Conservation (phyloP, 768 basidiomycete genomes). For the Hydnomerulius pinastri region DNA sequence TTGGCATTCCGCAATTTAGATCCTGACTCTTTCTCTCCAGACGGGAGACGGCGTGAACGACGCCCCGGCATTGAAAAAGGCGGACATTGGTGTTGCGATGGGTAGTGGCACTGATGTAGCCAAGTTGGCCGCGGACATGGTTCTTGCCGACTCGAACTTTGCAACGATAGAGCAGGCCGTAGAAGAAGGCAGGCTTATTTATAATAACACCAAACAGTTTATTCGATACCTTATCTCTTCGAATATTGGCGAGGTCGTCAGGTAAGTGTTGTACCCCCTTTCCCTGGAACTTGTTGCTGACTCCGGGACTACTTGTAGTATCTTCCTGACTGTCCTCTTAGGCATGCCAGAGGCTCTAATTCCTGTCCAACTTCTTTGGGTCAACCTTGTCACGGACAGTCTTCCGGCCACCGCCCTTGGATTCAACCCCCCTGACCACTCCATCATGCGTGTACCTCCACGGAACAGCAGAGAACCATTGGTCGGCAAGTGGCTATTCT, state of each 20-base stretch:
- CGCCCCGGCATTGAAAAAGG: constrained; percentile 94
- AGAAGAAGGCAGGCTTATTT: constrained; percentile 96
- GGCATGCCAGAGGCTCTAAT: constrained; percentile 99
- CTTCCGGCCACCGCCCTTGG: constrained; percentile 96
- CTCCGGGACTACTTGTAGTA: constrained; percentile 44
- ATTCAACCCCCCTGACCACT: constrained; percentile 96
- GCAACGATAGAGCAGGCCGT: constrained; percentile 95
- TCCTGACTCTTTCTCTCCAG: constrained; percentile 38
- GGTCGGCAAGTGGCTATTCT: constrained; percentile 91
- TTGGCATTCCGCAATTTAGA: constrained; percentile 10
- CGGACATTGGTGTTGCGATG: constrained; percentile 99
- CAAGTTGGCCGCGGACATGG: constrained; percentile 98
- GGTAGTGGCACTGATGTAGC: constrained; percentile 98
- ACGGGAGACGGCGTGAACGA: constrained; percentile 99
- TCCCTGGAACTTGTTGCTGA: neutral
- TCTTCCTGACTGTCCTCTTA: constrained; percentile 94
- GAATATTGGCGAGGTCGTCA: constrained; percentile 97
- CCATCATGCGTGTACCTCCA: constrained; percentile 95
- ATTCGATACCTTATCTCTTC: constrained; percentile 98
- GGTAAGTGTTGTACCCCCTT: constrained; percentile 30
- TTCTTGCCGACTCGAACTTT: constrained; percentile 96
- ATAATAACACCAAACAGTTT: constrained; percentile 99
- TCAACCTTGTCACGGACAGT: constrained; percentile 96
- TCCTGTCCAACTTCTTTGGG: constrained; percentile 97
- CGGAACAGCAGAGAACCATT: constrained; percentile 89